Percentiles rank a stretch among this genome's conserved stretches.
Conservation (phyloP, 768 basidiomycete genomes). For the Crepidotus variabilis region DNA sequence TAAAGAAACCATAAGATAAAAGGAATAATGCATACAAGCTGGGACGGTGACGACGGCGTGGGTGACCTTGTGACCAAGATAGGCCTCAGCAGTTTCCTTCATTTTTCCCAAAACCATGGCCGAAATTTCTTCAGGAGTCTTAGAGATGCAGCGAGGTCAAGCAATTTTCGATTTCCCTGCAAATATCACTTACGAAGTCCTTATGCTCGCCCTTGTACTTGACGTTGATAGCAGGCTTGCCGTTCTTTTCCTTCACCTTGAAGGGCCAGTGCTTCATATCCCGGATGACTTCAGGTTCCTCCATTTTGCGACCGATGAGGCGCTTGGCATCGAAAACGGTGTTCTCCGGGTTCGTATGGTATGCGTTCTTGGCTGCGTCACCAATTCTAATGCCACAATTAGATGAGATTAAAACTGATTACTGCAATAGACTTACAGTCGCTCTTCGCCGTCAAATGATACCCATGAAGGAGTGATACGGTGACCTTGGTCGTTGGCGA, state of each 20-base stretch:
- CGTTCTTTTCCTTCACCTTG: conserved; percentile 69
- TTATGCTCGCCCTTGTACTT: conserved; percentile 74
- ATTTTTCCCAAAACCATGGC: conserved; percentile 97
- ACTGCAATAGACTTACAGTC: conserved; percentile 41
- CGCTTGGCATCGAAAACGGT: conserved; percentile 97
- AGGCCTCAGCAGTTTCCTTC: conserved; percentile 99
- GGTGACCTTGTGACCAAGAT: conserved; percentile 93
- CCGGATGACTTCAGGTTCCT: conserved; percentile 75
- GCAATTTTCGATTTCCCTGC: neutral
- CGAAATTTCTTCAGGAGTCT: conserved; percentile 92
- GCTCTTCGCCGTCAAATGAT: conserved; percentile 74
- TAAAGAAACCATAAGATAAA: neutral
- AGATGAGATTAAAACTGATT: neutral
- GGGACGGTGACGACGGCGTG: conserved; percentile 98
- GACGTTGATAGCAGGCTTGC: conserved; percentile 79
- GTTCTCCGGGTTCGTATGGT: conserved; percentile 86
- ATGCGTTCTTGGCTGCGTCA: conserved; percentile 95
- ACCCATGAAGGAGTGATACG: conserved; percentile 91
- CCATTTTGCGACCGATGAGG: conserved; percentile 83
- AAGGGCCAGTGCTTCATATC: conserved; percentile 94
- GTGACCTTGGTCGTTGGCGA: conserved; percentile 86
- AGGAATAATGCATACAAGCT: conserved; percentile 57
- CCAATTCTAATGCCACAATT: conserved; percentile 67
- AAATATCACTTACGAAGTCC: conserved; percentile 64
- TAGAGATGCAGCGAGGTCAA: neutral